Percentiles rank a stretch among this genome's conserved stretches.
Evolutionary conservation across 257 asterid species (phyloP).

Genomic region (Petrea volubilis): DNA sequence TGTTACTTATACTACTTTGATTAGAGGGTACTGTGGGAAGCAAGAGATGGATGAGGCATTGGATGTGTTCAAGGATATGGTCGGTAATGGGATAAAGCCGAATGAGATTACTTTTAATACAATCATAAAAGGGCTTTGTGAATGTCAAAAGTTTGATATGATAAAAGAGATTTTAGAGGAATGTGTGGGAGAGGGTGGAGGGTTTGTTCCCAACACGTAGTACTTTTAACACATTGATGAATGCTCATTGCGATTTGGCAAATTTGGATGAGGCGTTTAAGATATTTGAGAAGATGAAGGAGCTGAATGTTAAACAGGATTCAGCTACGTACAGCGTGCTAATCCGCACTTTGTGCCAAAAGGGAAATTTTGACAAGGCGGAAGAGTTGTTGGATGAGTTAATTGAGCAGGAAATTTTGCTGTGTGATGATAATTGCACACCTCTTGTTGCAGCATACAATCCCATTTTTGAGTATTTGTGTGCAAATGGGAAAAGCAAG

Average conservation of each 20-base stretch:
- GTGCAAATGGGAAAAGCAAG: constrained; percentile 54
- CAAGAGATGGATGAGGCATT: constrained; percentile 54
- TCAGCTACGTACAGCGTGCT: constrained; percentile 68
- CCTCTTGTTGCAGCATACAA: constrained; percentile 79
- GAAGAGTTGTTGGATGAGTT: constrained; percentile 65
- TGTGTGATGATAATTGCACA: constrained; percentile 41
- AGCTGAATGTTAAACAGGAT: constrained; percentile 59
- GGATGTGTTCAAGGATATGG: constrained; percentile 58
- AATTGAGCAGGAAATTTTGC: constrained; percentile 45
- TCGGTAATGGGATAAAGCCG: constrained; percentile 52
- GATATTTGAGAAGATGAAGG: constrained; percentile 60
- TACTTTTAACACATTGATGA: constrained; percentile 75
- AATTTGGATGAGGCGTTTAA: constrained; percentile 56
- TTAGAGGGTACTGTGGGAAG: constrained; percentile 82
- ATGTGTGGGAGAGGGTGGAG: constrained; percentile 29
- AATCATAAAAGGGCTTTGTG: constrained; percentile 74
- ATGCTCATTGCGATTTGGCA: constrained; percentile 53
- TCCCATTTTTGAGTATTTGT: constrained; percentile 63
- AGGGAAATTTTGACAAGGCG: constrained; percentile 51
- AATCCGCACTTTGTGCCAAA: constrained; percentile 55
- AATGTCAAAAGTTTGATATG: constrained; percentile 49
- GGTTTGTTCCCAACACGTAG: constrained; percentile 70
- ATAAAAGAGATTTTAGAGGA: constrained; percentile 55
- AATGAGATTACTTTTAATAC: constrained; percentile 62
- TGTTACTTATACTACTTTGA: constrained; percentile 78